A percentile compares a stretch with the other conserved stretches of the same genome.
phyloP scores from a whole-genome alignment of 2,329 filamentous ascomycete species.

The Botrytis tulipae region DNA sequence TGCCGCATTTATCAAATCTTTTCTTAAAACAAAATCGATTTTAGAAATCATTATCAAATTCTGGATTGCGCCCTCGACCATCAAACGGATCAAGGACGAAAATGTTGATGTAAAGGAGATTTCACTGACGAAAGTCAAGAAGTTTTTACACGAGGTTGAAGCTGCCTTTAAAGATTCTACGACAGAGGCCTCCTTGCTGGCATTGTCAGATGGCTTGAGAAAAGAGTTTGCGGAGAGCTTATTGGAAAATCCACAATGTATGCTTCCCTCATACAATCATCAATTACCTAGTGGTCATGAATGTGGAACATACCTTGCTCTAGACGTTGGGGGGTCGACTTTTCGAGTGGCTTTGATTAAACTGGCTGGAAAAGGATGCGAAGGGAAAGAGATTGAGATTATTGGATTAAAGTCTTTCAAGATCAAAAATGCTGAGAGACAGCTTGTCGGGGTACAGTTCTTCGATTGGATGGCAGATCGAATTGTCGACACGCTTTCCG shows the following conservation, averaged over 20 bases:
- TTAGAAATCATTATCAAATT: constrained; percentile 56
- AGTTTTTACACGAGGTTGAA: constrained; percentile 59
- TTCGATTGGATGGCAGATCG: constrained; percentile 67
- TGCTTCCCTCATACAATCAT: constrained; percentile 66
- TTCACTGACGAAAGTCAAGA: constrained; percentile 31
- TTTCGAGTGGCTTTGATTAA: constrained; percentile 63
- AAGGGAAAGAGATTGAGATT: constrained; percentile 49
- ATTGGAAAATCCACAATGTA: constrained; percentile 53
- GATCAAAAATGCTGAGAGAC: constrained; percentile 56
- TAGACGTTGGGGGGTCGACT: constrained; percentile 70
- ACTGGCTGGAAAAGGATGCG: constrained; percentile 48
- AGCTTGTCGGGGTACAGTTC: constrained; percentile 57
- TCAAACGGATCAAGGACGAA: constrained; percentile 29
- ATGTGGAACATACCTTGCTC: constrained; percentile 57
- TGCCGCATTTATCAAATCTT: constrained; percentile 54
- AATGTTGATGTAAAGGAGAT: constrained; percentile 27
- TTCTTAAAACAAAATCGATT: constrained; percentile 58
- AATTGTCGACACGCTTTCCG: constrained; percentile 55
- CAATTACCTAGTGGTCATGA: constrained; percentile 61
- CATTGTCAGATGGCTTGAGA: constrained; percentile 51
- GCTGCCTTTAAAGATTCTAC: constrained; percentile 50
- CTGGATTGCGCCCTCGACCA: constrained; percentile 46
- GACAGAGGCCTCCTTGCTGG: constrained; percentile 42
- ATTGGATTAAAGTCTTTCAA: constrained; percentile 54
- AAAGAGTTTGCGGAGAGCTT: constrained; percentile 55